These are phyloP conservation scores for Sorghum bicolor DNA, from an alignment of 176 grass and related monocot genomes.

Conservation along the genomic window DNA sequence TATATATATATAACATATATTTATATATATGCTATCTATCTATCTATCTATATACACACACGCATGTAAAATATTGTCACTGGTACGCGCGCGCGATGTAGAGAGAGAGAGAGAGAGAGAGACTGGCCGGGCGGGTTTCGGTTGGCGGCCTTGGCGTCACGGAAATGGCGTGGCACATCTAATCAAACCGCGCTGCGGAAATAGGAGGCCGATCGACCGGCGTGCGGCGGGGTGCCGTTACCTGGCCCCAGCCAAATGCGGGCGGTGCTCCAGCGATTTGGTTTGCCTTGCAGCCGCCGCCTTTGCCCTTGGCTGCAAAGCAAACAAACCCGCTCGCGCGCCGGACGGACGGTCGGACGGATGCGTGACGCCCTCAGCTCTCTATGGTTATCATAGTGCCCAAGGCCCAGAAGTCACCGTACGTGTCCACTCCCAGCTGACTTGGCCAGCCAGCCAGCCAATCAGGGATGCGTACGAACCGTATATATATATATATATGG, in stretches of 20 bases:
- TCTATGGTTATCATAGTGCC: too few species aligned
- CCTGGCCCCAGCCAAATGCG: background rate
- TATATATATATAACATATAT: background rate
- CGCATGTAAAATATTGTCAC: background rate
- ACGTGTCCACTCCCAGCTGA: background rate
- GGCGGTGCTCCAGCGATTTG: background rate
- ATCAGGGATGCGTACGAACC: background rate
- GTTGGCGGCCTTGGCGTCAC: slow-evolving; percentile 25
- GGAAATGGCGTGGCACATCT: slow-evolving; percentile 15
- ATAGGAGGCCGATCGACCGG: background rate
- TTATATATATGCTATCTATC: background rate
- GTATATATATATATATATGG: too few species aligned
- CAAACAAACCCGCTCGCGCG: too few species aligned
- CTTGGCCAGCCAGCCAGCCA: background rate
- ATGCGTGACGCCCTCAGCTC: too few species aligned
- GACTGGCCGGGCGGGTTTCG: background rate
- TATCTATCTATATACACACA: background rate
- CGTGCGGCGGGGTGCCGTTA: background rate
- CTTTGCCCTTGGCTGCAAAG: too few species aligned
- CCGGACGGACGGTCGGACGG: too few species aligned
- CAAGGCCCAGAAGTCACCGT: background rate
- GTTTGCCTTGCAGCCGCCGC: background rate
- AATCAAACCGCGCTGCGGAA: background rate
- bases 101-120: too few species aligned
- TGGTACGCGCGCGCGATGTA: background rate